Percentiles rank a stretch among this genome's conserved stretches.
phyloP scores from a whole-genome alignment of 306 rosid species.

The Sphenostylis stenocarpa region DNA sequence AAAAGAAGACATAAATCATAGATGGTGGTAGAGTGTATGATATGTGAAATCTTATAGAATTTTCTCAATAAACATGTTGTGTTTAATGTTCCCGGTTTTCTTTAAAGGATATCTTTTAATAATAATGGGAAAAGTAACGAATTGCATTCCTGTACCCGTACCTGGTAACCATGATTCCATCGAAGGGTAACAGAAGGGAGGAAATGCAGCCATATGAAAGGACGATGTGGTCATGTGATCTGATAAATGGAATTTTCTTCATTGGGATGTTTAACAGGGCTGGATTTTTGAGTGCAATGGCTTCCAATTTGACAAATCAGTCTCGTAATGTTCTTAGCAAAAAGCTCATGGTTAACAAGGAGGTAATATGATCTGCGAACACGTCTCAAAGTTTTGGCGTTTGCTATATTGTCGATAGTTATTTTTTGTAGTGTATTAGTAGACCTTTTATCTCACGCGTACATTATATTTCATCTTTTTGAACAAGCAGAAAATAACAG shows the following conservation, averaged over 20 bases:
- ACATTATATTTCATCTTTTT: neutral
- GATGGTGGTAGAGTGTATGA: neutral
- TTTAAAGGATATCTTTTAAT: neutral
- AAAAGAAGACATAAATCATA: neutral
- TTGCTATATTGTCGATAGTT: neutral
- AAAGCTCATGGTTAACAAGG: conserved; percentile 84
- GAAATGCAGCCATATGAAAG: neutral
- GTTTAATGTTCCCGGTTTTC: neutral
- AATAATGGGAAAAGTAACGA: neutral
- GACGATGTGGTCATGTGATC: conserved; percentile 13
- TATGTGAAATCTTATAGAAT: too few species aligned
- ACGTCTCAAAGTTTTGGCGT: conserved; percentile 2
- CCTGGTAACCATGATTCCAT: neutral
- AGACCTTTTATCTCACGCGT: conserved; percentile 8
- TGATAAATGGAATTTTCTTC: conserved; percentile 17
- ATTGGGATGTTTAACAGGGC: conserved; percentile 54
- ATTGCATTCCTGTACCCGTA: neutral
- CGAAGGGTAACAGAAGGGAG: neutral
- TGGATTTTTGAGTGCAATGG: conserved; percentile 99
- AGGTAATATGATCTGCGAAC: conserved; percentile 44
- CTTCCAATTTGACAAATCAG: conserved; percentile 91
- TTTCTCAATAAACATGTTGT: neutral
- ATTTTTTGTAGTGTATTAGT: neutral
- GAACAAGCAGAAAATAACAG: conserved; percentile 22
- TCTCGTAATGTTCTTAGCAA: conserved; percentile 99